Base-by-base conservation (phyloP, 306 rosid species). In the Corylus heterophylla region DNA sequence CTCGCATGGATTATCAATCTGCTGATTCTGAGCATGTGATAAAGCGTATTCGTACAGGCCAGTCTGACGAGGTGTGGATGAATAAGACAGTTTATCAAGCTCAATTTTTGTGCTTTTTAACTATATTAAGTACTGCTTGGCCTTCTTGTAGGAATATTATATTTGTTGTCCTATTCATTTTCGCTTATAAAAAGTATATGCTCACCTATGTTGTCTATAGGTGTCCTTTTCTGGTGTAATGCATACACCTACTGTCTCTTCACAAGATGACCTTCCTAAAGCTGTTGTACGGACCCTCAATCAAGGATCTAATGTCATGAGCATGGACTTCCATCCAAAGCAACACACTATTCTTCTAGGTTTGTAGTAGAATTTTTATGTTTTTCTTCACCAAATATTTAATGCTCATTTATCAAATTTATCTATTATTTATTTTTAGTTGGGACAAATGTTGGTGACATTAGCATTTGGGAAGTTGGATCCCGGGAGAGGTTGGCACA, bases 181-280 rank as follows among this genome's bases (percentile, higher is more conserved):
- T 39, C 9, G 16, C 51, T 67, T 18, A n/a, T 42, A 29, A 37
- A 42, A 68, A 42, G 50, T 51, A 1, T 44, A 62, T 45, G 42
- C 69, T 78, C 54, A 39, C 22, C n/a, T 11, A 6, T 75, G 50
- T 75, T 64, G 50, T 71, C 44, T 78, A 42, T 80, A 85, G 88
- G 85, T 85, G 27, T 85, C 88, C 55, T 85, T 85, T 78, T 81
- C 85, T 54, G 85, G 83, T 55, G 88, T 85, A 48, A 78, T 85
- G 85, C 88, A 81, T 62, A 10, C 67, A 71, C 61, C 88, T 62
- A 71, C n/a, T 69, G 78, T 51, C n/a, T 81, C 73, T 75, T 85
- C 88, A 42, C 88, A 85, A 85, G 88, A 85, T n/a, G 85, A 85
- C 81, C 84, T 85, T 81, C 85, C 85, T 8, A 85, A 81, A 71